Percentiles rank a stretch among this genome's conserved stretches.
Conservation (phyloP, 2,329 filamentous ascomycete genomes). For the Cladosporium colombiae region DNA sequence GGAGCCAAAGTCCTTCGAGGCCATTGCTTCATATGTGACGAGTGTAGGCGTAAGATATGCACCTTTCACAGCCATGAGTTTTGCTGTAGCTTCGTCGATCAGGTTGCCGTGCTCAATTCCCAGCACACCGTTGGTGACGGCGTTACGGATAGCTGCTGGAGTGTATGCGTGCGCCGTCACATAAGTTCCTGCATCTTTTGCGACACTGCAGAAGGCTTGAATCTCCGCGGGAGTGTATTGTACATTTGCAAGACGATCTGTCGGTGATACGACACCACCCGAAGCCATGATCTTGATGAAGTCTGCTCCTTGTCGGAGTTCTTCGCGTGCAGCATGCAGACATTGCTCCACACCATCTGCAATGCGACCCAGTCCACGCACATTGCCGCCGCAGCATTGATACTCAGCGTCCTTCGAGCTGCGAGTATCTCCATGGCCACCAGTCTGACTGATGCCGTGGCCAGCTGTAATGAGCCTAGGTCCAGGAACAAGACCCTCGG, state of each 20-base stretch:
- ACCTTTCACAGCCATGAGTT: slow-evolving; percentile 52
- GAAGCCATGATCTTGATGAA: slow-evolving; percentile 65
- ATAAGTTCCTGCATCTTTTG: slow-evolving; percentile 52
- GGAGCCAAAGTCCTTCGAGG: slow-evolving; percentile 44
- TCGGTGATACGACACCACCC: slow-evolving; percentile 59
- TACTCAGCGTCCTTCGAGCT: slow-evolving; percentile 47
- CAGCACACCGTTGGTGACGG: slow-evolving; percentile 55
- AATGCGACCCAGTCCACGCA: slow-evolving; percentile 46
- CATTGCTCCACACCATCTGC: slow-evolving; percentile 59
- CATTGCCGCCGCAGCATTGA: slow-evolving; percentile 51
- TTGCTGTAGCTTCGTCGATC: slow-evolving; percentile 58
- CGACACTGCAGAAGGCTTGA: slow-evolving; percentile 54
- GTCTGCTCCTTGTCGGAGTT: slow-evolving; percentile 58
- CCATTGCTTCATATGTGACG: slow-evolving; percentile 54
- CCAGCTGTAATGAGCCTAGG: slow-evolving; percentile 59
- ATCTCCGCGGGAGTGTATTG: slow-evolving; percentile 62
- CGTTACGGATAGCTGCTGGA: slow-evolving; percentile 55
- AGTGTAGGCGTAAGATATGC: slow-evolving; percentile 57
- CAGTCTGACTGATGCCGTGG: slow-evolving; percentile 58
- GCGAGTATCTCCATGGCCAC: slow-evolving; percentile 59
- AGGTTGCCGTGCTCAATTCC: slow-evolving; percentile 64
- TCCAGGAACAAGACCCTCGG: slow-evolving; percentile 57
- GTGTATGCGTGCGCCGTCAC: slow-evolving; percentile 63
- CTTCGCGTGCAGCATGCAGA: slow-evolving; percentile 53
- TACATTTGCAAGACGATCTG: slow-evolving; percentile 54